Evolutionary conservation across 768 basidiomycete genomes (phyloP).

Genomic region (Podaxis sp.): DNA sequence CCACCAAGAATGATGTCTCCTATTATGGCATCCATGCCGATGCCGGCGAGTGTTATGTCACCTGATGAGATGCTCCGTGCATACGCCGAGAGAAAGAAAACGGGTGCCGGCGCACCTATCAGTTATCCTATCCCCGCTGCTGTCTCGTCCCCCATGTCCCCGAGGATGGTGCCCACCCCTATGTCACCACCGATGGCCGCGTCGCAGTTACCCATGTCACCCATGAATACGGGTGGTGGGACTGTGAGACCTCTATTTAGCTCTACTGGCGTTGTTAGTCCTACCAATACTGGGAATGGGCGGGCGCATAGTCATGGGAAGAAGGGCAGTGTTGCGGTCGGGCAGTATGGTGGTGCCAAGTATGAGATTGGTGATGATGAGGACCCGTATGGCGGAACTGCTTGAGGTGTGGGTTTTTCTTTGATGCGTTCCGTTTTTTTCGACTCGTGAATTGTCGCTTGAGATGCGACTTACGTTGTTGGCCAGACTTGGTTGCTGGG

Average conservation of each 20-base stretch:
- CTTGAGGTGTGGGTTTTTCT: not conserved
- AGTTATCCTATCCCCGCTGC: slow-evolving; percentile 22
- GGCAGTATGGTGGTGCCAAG: not conserved
- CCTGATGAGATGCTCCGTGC: slow-evolving; percentile 79
- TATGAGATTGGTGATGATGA: slow-evolving; percentile 7
- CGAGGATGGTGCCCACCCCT: not conserved
- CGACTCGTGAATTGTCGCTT: not conserved
- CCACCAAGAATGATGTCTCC: slow-evolving; percentile 20
- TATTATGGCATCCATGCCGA: slow-evolving; percentile 27
- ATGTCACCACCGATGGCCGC: slow-evolving; percentile 4
- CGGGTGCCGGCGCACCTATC: slow-evolving; percentile 15
- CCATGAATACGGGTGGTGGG: not conserved
- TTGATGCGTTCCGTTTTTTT: not conserved
- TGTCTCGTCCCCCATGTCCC: slow-evolving; percentile 7
- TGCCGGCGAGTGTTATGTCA: slow-evolving; percentile 36
- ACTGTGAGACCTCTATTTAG: not conserved
- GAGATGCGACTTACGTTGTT: not conserved
- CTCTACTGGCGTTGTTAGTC: slow-evolving; percentile 1
- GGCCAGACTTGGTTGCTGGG: not conserved
- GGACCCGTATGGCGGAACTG: slow-evolving; percentile 3
- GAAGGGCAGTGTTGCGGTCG: not conserved
- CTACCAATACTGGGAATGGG: not conserved
- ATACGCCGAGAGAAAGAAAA: slow-evolving; percentile 30
- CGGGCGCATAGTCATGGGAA: not conserved
- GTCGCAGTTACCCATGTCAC: not conserved